phyloP scores from a whole-genome alignment of 176 grass and related monocot genomes.

The Musa itinerans region DNA sequence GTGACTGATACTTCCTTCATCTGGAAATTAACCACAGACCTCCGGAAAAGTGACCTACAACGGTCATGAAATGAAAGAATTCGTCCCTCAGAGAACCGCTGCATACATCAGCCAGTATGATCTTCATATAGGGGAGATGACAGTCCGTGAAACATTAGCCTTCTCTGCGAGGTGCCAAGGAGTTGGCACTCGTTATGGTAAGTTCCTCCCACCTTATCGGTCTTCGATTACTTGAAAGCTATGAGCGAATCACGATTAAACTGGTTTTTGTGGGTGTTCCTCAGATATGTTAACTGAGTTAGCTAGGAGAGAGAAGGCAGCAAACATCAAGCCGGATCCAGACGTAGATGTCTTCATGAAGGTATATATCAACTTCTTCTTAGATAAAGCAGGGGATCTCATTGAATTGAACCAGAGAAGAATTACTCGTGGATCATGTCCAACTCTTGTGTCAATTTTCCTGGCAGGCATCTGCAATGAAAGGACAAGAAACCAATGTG shows the following conservation, averaged over 20 bases:
- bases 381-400: too few relatives aligned
- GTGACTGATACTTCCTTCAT: not conserved
- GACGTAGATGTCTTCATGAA: slow-evolving; percentile 78
- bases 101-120: slow-evolving; percentile 77
- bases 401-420: not conserved
- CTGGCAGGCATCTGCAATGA: slow-evolving; percentile 52
- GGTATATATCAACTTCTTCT: slow-evolving; percentile 14
- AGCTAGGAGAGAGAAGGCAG: slow-evolving; percentile 70
- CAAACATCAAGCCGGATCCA: slow-evolving; percentile 63
- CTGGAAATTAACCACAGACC: slow-evolving; percentile 20
- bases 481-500: slow-evolving; percentile 62
- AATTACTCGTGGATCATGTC: not conserved
- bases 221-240: not conserved
- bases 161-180: slow-evolving; percentile 82
- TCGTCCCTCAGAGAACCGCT: slow-evolving; percentile 52
- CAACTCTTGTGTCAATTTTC: slow-evolving; percentile 7
- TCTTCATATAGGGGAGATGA: slow-evolving; percentile 63
- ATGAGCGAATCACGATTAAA: not conserved
- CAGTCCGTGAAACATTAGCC: slow-evolving; percentile 54
- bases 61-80: slow-evolving; percentile 53
- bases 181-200: slow-evolving; percentile 48
- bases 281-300: slow-evolving; percentile 56
- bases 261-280: slow-evolving; percentile 11
- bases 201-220: not conserved
- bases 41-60: slow-evolving; percentile 52